These are phyloP conservation scores for Aaosphaeria arxii DNA, from an alignment of 2,329 filamentous ascomycete species.

Conservation along the genomic window DNA sequence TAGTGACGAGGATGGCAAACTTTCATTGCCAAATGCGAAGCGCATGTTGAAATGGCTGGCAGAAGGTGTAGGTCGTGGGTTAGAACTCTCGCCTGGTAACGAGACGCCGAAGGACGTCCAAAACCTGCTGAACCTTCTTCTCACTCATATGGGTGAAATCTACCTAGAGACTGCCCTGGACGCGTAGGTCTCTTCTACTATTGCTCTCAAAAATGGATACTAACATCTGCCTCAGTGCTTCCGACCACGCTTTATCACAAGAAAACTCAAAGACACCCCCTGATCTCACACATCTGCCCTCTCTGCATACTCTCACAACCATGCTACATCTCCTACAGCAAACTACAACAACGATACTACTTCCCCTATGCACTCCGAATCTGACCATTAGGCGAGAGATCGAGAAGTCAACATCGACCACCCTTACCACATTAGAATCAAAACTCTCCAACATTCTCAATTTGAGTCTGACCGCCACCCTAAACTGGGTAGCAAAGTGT, in stretches of 20 bases:
- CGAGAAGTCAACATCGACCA: constrained; percentile 74
- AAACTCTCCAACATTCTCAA: constrained; percentile 74
- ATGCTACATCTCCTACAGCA: constrained; percentile 92
- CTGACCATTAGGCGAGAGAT: constrained; percentile 87
- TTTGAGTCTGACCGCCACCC: constrained; percentile 66
- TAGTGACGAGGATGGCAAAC: constrained; percentile 79
- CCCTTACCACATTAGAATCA: constrained; percentile 76
- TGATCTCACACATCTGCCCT: constrained; percentile 78
- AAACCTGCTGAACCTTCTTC: constrained; percentile 75
- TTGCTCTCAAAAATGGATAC: neutral
- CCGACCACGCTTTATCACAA: constrained; percentile 70
- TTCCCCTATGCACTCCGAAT: constrained; percentile 84
- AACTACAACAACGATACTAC: constrained; percentile 84
- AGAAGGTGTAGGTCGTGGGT: constrained; percentile 84
- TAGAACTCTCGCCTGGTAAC: constrained; percentile 82
- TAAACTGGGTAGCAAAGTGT: constrained; percentile 73
- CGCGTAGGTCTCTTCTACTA: constrained; percentile 40
- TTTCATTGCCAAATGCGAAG: constrained; percentile 86
- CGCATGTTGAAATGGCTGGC: constrained; percentile 97
- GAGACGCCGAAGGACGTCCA: constrained; percentile 95
- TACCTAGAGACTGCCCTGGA: constrained; percentile 66
- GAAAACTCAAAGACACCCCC: constrained; percentile 82
- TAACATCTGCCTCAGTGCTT: constrained; percentile 30
- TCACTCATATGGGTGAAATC: constrained; percentile 84
- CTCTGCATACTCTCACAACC: constrained; percentile 76